These are phyloP conservation scores for Westerdykella sp. DNA, from an alignment of 2,329 filamentous ascomycete species.

Conservation along the genomic window DNA sequence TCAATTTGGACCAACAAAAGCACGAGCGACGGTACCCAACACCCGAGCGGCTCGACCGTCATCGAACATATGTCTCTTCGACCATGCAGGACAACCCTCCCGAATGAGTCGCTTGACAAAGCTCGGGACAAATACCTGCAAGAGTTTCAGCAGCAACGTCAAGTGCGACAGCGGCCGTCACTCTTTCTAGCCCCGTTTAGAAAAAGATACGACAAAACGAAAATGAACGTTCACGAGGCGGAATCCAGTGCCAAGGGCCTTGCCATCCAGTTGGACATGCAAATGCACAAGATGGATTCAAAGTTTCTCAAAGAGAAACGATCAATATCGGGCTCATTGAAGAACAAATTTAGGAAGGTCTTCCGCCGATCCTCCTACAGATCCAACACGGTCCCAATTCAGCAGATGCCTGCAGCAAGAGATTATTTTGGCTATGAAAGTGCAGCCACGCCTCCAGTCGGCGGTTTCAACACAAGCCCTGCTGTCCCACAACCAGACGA, in stretches of 20 bases:
- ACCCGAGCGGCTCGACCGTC: neutral
- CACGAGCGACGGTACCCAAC: neutral
- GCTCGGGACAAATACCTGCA: constrained; percentile 39
- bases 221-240: constrained; percentile 9
- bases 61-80: constrained; percentile 10
- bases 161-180: constrained; percentile 39
- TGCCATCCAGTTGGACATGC: constrained; percentile 1
- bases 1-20: constrained; percentile 7
- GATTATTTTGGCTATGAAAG: constrained; percentile 30
- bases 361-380: constrained; percentile 42
- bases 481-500: constrained; percentile 37
- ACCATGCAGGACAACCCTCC: constrained; percentile 21
- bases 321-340: constrained; percentile 58
- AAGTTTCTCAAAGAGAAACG: constrained; percentile 45
- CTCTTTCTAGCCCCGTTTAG: constrained; percentile 42
- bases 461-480: constrained; percentile 26
- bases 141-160: constrained; percentile 35
- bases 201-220: constrained; percentile 34
- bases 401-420: constrained; percentile 48
- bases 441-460: constrained; percentile 8
- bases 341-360: constrained; percentile 54
- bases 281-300: constrained; percentile 12
- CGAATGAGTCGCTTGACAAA: constrained; percentile 22
- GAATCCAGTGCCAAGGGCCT: constrained; percentile 3
- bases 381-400: constrained; percentile 40